Evolutionary conservation across 2,329 filamentous ascomycete genomes (phyloP).

Genomic region (Claviceps cyperi): DNA sequence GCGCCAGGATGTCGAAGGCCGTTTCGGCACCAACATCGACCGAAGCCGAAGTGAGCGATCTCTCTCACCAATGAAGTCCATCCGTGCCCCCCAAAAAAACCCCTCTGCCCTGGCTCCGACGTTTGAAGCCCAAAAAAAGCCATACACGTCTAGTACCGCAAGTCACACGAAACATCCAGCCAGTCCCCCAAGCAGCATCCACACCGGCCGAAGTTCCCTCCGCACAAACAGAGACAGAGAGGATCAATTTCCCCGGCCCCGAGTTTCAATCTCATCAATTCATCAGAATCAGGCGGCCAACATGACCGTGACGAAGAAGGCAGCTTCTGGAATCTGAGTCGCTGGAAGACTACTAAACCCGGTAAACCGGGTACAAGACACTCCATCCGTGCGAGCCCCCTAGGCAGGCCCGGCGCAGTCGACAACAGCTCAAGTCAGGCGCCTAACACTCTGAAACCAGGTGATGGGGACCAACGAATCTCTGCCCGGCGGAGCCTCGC

Average conservation of each 20-base stretch:
- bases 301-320: slow-evolving; percentile 28
- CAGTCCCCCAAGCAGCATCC: slow-evolving; percentile 25
- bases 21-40: slow-evolving; percentile 24
- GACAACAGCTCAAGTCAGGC: slow-evolving; percentile 3
- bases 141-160: slow-evolving; percentile 20
- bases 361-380: slow-evolving; percentile 22
- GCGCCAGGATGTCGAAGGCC: slow-evolving; percentile 52
- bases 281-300: slow-evolving; percentile 17
- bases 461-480: slow-evolving; percentile 17
- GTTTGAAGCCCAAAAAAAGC: slow-evolving; percentile 31
- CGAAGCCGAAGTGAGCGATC: slow-evolving; percentile 38
- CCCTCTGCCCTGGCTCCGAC: slow-evolving; percentile 25
- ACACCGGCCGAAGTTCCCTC: slow-evolving; percentile 14
- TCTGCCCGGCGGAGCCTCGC: slow-evolving; percentile 18
- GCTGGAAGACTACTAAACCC: slow-evolving; percentile 32
- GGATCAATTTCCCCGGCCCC: slow-evolving; percentile 33
- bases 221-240: slow-evolving; percentile 12
- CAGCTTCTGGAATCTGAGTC: slow-evolving; percentile 42
- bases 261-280: slow-evolving; percentile 35
- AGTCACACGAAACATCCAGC: slow-evolving; percentile 12
- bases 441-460: slow-evolving; percentile 16
- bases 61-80: slow-evolving; percentile 35
- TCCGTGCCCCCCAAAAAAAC: slow-evolving; percentile 22
- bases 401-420: slow-evolving; percentile 8
- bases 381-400: slow-evolving; percentile 12